phyloP scores from a whole-genome alignment of 495 filamentous ascomycete genomes.

The Cercophora samala region DNA sequence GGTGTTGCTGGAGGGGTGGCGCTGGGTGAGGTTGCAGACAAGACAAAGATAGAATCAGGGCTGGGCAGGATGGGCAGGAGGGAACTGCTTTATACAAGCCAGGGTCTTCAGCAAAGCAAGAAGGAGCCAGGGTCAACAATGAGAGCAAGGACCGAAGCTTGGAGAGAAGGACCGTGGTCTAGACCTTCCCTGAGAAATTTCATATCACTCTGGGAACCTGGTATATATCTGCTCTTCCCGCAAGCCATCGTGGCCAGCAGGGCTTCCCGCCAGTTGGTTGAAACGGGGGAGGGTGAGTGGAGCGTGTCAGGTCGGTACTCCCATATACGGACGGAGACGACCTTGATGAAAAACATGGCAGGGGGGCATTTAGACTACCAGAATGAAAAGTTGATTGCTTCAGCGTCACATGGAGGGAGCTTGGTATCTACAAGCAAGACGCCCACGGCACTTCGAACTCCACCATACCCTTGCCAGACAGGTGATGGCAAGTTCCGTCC shows the following conservation, averaged over 20 bases:
- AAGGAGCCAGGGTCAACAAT: background rate
- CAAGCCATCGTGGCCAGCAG: conserved; percentile 14
- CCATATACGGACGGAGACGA: conserved; percentile 18
- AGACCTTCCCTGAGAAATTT: conserved; percentile 22
- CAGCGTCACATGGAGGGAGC: conserved; percentile 32
- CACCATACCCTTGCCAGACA: conserved; percentile 10
- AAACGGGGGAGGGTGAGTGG: conserved; percentile 22
- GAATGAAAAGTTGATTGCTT: conserved; percentile 33
- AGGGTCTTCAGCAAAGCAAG: background rate
- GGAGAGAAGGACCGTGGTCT: conserved; percentile 20
- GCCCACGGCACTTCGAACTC: conserved; percentile 30
- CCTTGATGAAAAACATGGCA: conserved; percentile 23
- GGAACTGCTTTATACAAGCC: conserved; percentile 17
- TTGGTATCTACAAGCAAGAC: conserved; percentile 23
- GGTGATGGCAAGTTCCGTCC: conserved; percentile 24
- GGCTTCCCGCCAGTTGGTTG: conserved; percentile 2
- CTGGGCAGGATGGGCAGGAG: background rate
- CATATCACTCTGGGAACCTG: conserved; percentile 10
- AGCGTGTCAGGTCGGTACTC: conserved; percentile 4
- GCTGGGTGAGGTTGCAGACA: background rate
- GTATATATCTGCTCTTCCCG: conserved; percentile 22
- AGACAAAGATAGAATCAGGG: background rate
- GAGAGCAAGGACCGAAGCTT: background rate
- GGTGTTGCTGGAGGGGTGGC: background rate
- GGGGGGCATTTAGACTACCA: conserved; percentile 15